Base-by-base conservation (phyloP, 345 rosid genomes). In the Lepidium didymum region DNA sequence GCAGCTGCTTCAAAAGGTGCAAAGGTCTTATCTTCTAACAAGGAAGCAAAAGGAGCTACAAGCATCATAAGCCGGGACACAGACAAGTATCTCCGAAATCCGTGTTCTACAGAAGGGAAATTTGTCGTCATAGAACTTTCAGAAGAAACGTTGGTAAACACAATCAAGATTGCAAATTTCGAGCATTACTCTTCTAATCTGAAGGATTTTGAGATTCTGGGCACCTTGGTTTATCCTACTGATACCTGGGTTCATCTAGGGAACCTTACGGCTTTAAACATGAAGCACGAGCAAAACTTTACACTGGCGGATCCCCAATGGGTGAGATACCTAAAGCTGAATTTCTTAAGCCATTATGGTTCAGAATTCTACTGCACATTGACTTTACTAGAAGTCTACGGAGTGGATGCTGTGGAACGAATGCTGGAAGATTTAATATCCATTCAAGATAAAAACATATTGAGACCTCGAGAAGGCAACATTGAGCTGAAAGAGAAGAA, bases 21-120 rank as follows among this genome's bases (percentile, higher is more conserved):
- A 15, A 95, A 95, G 74, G 90, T 89, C 53, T 63, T 95, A 83
- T 78, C 73, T 64, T 86, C 65, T 67, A 95, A 95, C 77, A 95
- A 87, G 84, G 99, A 95, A 84, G 89, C 96, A 27, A 95, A 95
- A 64, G 99, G 96, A 4, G 88, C 94, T 41, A 25, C 88, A n/a
- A 89, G 85, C 69, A 84, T 95, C 76, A 71, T 95, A 76, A 69
- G 79, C 77, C 72, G 84, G 77, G 99, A 91, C 82, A 82, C 80
- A 78, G 97, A 95, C 77, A 95, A 95, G 78, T 91, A 95, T 78
- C 89, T 95, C 53, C 77, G 97, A n/a, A 95, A 91, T 64, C 97
- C 99, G 8, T 95, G 99, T 68, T 89, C 97, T 40, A 87, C 86
- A 2, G 97, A 95, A 69, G 93, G 74, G 67, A 95, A 95, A 72